A percentile compares a stretch with the other conserved stretches of the same genome.
phyloP scores from a whole-genome alignment of 306 rosid genomes.

The Aeschynomene evenia region DNA sequence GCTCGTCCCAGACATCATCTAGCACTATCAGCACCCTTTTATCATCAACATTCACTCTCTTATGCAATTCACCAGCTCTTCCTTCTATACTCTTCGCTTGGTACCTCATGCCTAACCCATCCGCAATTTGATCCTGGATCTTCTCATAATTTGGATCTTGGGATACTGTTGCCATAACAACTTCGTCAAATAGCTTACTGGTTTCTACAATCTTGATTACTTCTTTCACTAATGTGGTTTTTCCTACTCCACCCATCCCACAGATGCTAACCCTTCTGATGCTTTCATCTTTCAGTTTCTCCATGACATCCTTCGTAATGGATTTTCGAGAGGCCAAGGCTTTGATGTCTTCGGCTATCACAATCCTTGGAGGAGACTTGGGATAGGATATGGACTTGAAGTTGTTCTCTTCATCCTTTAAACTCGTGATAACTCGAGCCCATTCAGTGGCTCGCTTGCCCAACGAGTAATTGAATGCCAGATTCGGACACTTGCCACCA shows the following conservation, averaged over 20 bases:
- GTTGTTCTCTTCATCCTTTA: not conserved
- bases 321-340: conserved; percentile 8
- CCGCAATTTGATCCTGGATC: conserved; percentile 32
- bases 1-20: conserved; percentile 41
- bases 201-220: not conserved
- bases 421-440: not conserved
- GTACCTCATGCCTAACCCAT: not conserved
- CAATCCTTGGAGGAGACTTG: not conserved
- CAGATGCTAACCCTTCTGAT: conserved; percentile 16
- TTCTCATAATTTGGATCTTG: not conserved
- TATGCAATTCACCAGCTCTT: not conserved
- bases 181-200: conserved; percentile 26
- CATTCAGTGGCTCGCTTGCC: not conserved
- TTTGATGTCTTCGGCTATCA: conserved; percentile 4
- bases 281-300: not conserved
- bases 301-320: not conserved
- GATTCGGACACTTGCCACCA: not conserved
- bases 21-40: conserved; percentile 27
- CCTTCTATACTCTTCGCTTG: not conserved
- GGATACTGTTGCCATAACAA: conserved; percentile 23
- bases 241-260: conserved; percentile 41
- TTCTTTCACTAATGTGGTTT: conserved; percentile 28
- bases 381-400: conserved; percentile 25
- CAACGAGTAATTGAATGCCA: not conserved
- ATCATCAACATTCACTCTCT: not conserved